Percentiles rank a stretch among this genome's conserved stretches.
phyloP scores from a whole-genome alignment of 805 yeast genomes.

The Candida xiaguanensis region DNA sequence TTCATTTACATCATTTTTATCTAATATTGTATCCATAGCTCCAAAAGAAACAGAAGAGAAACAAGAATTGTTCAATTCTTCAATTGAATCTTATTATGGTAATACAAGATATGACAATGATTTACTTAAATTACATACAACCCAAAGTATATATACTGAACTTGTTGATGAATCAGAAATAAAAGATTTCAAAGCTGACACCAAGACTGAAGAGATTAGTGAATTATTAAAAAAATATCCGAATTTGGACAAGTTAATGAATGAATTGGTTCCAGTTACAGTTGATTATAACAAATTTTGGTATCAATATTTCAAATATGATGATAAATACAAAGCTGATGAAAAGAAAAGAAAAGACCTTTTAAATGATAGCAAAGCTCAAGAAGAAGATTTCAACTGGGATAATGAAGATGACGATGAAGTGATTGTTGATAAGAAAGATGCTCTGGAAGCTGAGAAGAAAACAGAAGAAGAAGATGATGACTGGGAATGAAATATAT shows the following conservation, averaged over 20 bases:
- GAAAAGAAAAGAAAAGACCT: slow-evolving; percentile 67
- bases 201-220: slow-evolving; percentile 49
- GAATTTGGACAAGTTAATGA: slow-evolving; percentile 49
- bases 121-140: slow-evolving; percentile 36
- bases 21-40: slow-evolving; percentile 29
- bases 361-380: slow-evolving; percentile 34
- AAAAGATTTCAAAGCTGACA: slow-evolving; percentile 39
- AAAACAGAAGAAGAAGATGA: slow-evolving; percentile 25
- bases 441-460: not conserved
- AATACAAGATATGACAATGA: slow-evolving; percentile 38
- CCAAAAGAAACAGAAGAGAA: slow-evolving; percentile 14
- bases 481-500: slow-evolving; percentile 47
- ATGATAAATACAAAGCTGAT: slow-evolving; percentile 50
- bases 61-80: slow-evolving; percentile 19
- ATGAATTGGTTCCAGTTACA: slow-evolving; percentile 62
- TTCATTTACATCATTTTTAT: slow-evolving; percentile 55
- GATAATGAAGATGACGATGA: slow-evolving; percentile 45
- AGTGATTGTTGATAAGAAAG: slow-evolving; percentile 8
- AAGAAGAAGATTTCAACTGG: slow-evolving; percentile 52
- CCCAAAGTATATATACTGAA: slow-evolving; percentile 12
- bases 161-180: slow-evolving; percentile 12
- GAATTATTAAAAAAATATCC: slow-evolving; percentile 45
- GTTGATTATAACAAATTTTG: slow-evolving; percentile 65
- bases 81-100: slow-evolving; percentile 26
- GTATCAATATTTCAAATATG: slow-evolving; percentile 62